Base-by-base conservation (phyloP, 495 filamentous ascomycete genomes). In the Aspergillus cavernicola region DNA sequence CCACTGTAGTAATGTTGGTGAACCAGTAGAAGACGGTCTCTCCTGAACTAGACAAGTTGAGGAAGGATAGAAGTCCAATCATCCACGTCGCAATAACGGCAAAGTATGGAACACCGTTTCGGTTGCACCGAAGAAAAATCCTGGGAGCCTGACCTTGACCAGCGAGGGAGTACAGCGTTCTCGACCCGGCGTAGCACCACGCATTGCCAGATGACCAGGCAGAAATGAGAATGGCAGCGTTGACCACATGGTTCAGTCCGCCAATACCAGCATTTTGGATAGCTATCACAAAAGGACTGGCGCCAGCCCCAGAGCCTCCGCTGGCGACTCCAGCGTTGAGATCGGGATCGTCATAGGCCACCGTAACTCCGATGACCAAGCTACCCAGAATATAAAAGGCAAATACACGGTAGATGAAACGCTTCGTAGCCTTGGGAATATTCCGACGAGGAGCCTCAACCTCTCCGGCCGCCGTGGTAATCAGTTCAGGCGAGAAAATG, bases 321-420 rank as follows among this genome's bases (percentile, higher is more conserved):
- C 65, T 69, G 15, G 67, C 65, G 11, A 77, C 71, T 13, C 68
- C 74, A 3, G 70, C 68, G 6, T 87, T 72, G 10, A 92, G 77
- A 16, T 58, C 54, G 4, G 52, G 31, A 52, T 89, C 80, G 29
- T 80, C 73, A 56, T 69, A 70, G 13, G 73, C 74, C 13, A 80
- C 70, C 9, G 73, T 70, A 4, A 84, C 70, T 26, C 81, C 80
- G 49, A 84, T 81, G 1, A 75, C 73, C 36, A 85, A 66, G 18
- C 72, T 70, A 2, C 76, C 78, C 7, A 82, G 53, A 35, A 77
- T 63, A 65, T 93, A 95, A 69, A 95, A 95, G 66, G 90, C 78
- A 52, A 85, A 66, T 53, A 96, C 86, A 58, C 89, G 87, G 77
- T 86, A 90, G 69, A 95, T 91, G 48, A 89, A 88, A 42, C 89